Conservation (phyloP, 306 rosid genomes). For the Vachellia collinsii region DNA sequence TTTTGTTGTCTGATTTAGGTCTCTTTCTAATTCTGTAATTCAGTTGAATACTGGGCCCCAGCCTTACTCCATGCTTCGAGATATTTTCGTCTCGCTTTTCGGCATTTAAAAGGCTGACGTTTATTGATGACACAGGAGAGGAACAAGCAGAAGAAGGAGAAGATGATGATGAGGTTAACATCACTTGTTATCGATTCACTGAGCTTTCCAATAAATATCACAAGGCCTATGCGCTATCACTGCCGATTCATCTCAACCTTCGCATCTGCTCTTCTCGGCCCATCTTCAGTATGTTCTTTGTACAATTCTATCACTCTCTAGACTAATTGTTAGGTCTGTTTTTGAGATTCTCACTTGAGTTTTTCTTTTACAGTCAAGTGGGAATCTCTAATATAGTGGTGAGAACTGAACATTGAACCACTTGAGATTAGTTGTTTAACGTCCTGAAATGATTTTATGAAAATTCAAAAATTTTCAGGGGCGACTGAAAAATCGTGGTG, state of each 20-base stretch:
- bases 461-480: neutral
- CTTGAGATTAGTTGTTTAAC: neutral
- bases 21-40: neutral
- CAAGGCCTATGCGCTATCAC: constrained; percentile 21
- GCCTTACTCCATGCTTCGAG: neutral
- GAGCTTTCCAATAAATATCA: constrained; percentile 21
- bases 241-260: constrained; percentile 31
- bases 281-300: constrained; percentile 35
- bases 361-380: neutral
- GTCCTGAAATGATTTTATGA: neutral
- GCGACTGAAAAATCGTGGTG: neutral
- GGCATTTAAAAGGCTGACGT: neutral
- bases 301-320: neutral
- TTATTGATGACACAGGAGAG: neutral
- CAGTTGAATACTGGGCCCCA: neutral
- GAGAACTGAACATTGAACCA: neutral
- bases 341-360: neutral
- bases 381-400: neutral
- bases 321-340: neutral
- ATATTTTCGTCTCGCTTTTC: neutral
- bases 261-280: constrained; percentile 19
- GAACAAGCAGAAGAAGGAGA: neutral
- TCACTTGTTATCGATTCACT: constrained; percentile 25
- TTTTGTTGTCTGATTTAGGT: neutral
- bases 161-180: constrained; percentile 34